Evolutionary conservation across 306 rosid genomes (phyloP).

Genomic region (Lupinus albus): DNA sequence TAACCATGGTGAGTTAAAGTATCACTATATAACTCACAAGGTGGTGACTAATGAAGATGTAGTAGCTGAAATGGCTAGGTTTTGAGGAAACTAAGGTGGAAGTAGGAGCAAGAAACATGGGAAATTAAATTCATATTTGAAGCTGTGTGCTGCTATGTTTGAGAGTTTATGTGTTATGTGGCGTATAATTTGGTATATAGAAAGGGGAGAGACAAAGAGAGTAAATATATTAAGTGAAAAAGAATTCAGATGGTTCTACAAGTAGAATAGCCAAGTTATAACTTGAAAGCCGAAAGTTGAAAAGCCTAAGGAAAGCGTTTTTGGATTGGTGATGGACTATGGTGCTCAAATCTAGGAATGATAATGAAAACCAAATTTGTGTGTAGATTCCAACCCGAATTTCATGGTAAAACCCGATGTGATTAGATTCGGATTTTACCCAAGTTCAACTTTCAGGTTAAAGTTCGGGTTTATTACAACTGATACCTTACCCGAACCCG

Average conservation of each 20-base stretch:
- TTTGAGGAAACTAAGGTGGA: slow-evolving; percentile 31
- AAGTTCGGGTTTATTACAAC: no score
- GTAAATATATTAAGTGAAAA: slow-evolving; percentile 45
- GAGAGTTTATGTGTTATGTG: slow-evolving; percentile 17
- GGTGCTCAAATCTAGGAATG: no score
- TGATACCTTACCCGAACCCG: no score
- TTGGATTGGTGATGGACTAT: no score
- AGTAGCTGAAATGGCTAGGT: slow-evolving; percentile 1
- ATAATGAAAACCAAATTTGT: no score
- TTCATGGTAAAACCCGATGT: no score
- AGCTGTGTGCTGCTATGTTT: background rate
- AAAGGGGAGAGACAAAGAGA: background rate
- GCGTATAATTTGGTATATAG: slow-evolving; percentile 32
- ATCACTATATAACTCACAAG: slow-evolving; percentile 10
- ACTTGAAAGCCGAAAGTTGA: slow-evolving; percentile 65
- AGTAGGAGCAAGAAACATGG: slow-evolving; percentile 41
- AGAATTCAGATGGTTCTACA: slow-evolving; percentile 58
- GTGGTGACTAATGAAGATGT: background rate
- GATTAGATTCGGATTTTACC: no score
- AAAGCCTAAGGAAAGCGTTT: slow-evolving; percentile 54
- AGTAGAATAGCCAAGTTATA: slow-evolving; percentile 49
- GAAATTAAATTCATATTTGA: slow-evolving; percentile 37
- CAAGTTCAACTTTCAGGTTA: no score
- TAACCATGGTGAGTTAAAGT: slow-evolving; percentile 43
- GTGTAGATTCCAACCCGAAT: no score